Evolutionary conservation across 495 filamentous ascomycete genomes (phyloP), one percentile per base, ranked within the genome.

Genomic region (Lepidopterella palustris): DNA sequence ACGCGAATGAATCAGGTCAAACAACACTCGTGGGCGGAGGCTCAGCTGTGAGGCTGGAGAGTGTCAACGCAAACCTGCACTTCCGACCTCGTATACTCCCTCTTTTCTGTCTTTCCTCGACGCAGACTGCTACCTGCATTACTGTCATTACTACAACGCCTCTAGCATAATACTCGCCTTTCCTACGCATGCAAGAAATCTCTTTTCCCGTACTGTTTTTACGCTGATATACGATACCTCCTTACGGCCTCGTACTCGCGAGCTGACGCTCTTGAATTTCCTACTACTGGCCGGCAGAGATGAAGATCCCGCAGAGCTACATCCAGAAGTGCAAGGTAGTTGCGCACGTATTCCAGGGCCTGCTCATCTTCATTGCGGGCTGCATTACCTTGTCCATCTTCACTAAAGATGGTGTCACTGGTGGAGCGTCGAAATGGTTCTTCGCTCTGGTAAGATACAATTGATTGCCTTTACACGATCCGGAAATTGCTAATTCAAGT

Each of bases 301-400:
- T 74, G 72, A 53, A 64, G 53, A 55, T 74, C 18, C 63, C 60
- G 26, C 67, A 68, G 56, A 62, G 75, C 54, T 71, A 77, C 64
- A 67, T 84, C 20, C 81, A 83, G 59, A 74, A 76, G 58, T 75
- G 75, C 66, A 87, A 87, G 70, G 68, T 80, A 53, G 73, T 68
- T 27, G 72, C 82, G 21, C 84, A 87, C 69, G 63, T 77, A 49
- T 72, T 75, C 56, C 90, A 96, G 71, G 79, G 76, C 11, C 70
- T 89, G 45, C 69, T 87, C 55, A 86, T 82, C 58, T 83, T 92
- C 66, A 71, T 92, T 18, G 80, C 81, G 39, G 90, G 84, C 78
- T 84, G 82, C 55, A 71, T 93, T 31, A 86, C 86, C 56, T 86
- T 95, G 60, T 81, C 84, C 13, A 78, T 93, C 20, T 85, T 91